Evolutionary conservation across 1,284 basidiomycete species (phyloP).

Genomic region (Stereum hirsutum): DNA sequence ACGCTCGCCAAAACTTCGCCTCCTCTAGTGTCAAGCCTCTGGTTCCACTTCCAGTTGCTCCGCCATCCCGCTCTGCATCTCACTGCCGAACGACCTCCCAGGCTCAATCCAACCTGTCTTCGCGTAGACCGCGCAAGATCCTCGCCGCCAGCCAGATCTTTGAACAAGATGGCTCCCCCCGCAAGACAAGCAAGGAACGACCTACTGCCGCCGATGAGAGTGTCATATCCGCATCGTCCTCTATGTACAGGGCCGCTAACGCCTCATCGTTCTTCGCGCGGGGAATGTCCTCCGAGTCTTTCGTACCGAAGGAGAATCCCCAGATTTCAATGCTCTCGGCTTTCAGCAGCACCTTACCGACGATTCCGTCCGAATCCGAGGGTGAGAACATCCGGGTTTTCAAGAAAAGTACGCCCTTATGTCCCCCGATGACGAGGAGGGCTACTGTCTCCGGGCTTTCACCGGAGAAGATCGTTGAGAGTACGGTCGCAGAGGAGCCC

Average conservation of each 20-base stretch:
- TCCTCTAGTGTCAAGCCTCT: conserved; percentile 37
- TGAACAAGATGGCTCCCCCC: conserved; percentile 29
- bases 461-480: conserved; percentile 32
- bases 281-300: too few species aligned
- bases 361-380: conserved; percentile 21
- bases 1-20: conserved; percentile 62
- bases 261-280: conserved; percentile 6
- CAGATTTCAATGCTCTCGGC: too few species aligned
- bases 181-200: conserved; percentile 19
- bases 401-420: conserved; percentile 37
- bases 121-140: conserved; percentile 47
- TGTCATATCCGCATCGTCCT: conserved; percentile 10
- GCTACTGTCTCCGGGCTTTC: conserved; percentile 59
- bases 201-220: conserved; percentile 19
- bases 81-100: conserved; percentile 38
- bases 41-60: conserved; percentile 51
- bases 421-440: conserved; percentile 45
- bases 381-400: conserved; percentile 14
- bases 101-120: conserved; percentile 31
- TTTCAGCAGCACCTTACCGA: conserved; percentile 18
- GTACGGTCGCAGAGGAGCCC: conserved; percentile 24
- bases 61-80: conserved; percentile 35
- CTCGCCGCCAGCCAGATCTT: conserved; percentile 68
- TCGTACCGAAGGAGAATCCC: too few species aligned
- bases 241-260: conserved; percentile 12